phyloP scores from a whole-genome alignment of 257 asterid genomes.

The Mentha longifolia region DNA sequence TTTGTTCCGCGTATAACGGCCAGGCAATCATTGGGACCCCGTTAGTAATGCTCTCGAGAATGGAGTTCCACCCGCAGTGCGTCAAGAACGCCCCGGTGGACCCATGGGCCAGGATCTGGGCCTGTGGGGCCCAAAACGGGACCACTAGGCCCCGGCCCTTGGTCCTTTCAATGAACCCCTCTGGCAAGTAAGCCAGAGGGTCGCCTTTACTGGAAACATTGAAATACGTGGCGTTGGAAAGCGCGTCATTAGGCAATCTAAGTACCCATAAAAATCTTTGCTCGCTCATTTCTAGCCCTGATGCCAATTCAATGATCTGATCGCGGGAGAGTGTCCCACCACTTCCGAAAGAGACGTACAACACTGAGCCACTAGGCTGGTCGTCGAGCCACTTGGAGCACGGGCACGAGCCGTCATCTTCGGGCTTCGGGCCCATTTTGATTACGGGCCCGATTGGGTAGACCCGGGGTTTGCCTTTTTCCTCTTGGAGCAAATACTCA shows the following conservation, averaged over 20 bases:
- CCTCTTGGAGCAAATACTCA: conserved; percentile 32
- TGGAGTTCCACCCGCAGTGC: conserved; percentile 83
- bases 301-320: conserved; percentile 58
- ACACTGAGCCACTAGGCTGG: conserved; percentile 72
- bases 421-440: conserved; percentile 33
- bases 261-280: conserved; percentile 62
- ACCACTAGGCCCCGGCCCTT: conserved; percentile 47
- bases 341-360: conserved; percentile 74
- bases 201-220: conserved; percentile 29
- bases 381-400: conserved; percentile 61
- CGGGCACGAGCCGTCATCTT: not conserved
- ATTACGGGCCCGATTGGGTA: conserved; percentile 73
- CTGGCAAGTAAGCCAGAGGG: conserved; percentile 56
- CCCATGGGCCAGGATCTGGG: conserved; percentile 46
- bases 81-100: conserved; percentile 51
- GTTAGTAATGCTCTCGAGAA: conserved; percentile 53
- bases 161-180: conserved; percentile 52
- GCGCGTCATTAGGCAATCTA: conserved; percentile 42
- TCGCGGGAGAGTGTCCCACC: conserved; percentile 67
- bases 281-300: conserved; percentile 61
- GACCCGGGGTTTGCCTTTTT: conserved; percentile 49
- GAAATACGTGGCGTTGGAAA: conserved; percentile 42
- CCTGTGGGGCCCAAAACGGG: conserved; percentile 63
- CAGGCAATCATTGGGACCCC: conserved; percentile 79
- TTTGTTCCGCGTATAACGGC: conserved; percentile 87